These are phyloP conservation scores for Sequoiadendron giganteum DNA, from an alignment of 75 land plant genomes.

Conservation along the genomic window DNA sequence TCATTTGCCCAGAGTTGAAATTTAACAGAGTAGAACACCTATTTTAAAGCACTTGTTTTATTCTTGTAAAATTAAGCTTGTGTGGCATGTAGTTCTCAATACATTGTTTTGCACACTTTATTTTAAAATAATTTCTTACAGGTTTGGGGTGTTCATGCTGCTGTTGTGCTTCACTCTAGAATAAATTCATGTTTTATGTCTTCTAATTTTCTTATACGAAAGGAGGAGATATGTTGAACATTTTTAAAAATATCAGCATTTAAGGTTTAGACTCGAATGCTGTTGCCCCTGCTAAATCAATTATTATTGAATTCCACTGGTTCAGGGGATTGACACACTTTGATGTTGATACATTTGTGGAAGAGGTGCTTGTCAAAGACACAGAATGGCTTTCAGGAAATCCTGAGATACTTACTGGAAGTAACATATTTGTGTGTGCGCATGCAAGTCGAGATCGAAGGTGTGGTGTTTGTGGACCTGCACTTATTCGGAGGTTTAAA, in stretches of 20 bases:
- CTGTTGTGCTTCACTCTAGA: background rate
- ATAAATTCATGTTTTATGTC: background rate
- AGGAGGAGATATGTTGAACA: background rate
- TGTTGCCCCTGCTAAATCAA: background rate
- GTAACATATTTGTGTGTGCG: constrained; percentile 81
- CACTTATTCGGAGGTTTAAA: constrained; percentile 55
- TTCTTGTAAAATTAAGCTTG: background rate
- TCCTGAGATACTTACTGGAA: constrained; percentile 68
- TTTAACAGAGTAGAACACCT: background rate
- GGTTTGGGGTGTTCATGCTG: background rate
- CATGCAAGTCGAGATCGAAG: constrained; percentile 85
- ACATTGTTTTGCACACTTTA: background rate
- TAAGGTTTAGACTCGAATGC: background rate
- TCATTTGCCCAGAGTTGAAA: background rate
- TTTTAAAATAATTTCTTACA: background rate
- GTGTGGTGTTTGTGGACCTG: constrained; percentile 98
- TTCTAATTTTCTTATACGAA: background rate
- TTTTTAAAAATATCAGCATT: background rate
- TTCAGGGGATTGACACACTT: constrained; percentile 85
- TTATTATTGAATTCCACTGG: background rate
- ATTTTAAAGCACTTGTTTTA: background rate
- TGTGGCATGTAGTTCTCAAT: background rate
- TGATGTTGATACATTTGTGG: constrained; percentile 90
- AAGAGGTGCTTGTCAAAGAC: constrained; percentile 85
- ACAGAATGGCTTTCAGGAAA: constrained; percentile 68